Conservation (phyloP, 768 basidiomycete species). For the Glaciozyma antarctica region DNA sequence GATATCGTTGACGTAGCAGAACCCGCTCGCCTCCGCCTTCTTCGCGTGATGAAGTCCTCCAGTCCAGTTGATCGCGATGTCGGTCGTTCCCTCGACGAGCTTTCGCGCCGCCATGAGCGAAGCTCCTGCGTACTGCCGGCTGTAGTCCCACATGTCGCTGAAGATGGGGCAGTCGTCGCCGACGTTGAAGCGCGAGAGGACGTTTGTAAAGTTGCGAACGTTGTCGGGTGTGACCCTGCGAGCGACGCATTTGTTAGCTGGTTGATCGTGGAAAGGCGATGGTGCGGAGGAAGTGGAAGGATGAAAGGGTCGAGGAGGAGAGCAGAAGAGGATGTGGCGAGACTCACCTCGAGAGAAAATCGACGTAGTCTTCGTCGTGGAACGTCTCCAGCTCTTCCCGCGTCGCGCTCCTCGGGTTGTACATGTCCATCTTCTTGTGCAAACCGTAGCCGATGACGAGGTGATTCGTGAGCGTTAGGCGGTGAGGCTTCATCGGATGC, state of each 20-base stretch:
- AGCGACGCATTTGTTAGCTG: background rate
- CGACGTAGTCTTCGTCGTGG: constrained; percentile 90
- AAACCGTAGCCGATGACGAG: constrained; percentile 92
- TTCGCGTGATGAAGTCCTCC: constrained; percentile 98
- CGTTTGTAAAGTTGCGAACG: constrained; percentile 57
- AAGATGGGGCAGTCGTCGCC: constrained; percentile 97
- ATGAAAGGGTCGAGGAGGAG: background rate
- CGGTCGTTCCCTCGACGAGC: constrained; percentile 70
- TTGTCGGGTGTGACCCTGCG: constrained; percentile 73
- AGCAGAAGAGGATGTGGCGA: too few relatives aligned
- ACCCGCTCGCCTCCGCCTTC: constrained; percentile 93
- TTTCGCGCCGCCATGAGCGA: constrained; percentile 85
- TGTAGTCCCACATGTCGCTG: constrained; percentile 87
- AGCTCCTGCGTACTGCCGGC: constrained; percentile 83
- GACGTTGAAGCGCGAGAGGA: constrained; percentile 82
- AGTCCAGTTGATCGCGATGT: constrained; percentile 98
- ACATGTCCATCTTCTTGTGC: constrained; percentile 91
- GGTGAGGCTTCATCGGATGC: constrained; percentile 97
- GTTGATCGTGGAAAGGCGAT: background rate
- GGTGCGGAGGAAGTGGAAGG: background rate
- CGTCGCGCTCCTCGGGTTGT: constrained; percentile 78
- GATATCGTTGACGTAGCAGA: constrained; percentile 78
- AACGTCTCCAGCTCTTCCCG: constrained; percentile 80
- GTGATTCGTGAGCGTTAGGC: constrained; percentile 89
- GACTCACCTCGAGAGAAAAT: constrained; percentile 78